Base-by-base conservation (phyloP, 306 rosid genomes). In the Vicia villosa region DNA sequence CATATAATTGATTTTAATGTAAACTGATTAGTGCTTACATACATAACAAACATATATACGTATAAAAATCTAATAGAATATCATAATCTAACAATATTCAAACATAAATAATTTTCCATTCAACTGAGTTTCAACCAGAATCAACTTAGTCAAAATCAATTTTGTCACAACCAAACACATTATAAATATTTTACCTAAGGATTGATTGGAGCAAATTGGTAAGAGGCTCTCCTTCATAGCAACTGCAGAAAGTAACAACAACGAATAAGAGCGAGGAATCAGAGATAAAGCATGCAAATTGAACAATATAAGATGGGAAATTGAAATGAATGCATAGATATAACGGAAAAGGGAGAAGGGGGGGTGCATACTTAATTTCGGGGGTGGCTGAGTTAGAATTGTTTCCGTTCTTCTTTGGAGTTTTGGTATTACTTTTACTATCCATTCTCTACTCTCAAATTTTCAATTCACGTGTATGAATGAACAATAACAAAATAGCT, bases 161-260 rank as follows among this genome's bases (percentile, higher is more conserved):
- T 41, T 41, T 2, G 13, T 11, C 46, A 12, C 4, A 42, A 42
- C 47, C 47, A 42, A 42, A 42, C 47, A 42, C 15, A 4, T 0
- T 2, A 12, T 5, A 42, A 42, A 2, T 8, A 63, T 28, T 46
- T 55, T 60, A 87, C 95, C 90, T 81, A 34, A 22, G 87, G 55
- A 86, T 83, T 50, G 85, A 89, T 49, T 73, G 85, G 66, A 92
- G 82, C 75, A 89, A 74, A 67, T 63, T 41, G 70, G 77, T 60
- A 12, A 87, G 91, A 54, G 73, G 69, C 55, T 84, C 83, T 9
- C 85, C 94, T 79, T 90, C 89, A 50, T 78, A 90, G 77, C 47
- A 81, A 76, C 91, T 86, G 74, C 76, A 70, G 41, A 63, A 12
- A 37, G 30, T 26, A 52, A 74, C 49, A 68, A 58, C 2, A 0